Percentiles rank a stretch among this genome's conserved stretches.
Evolutionary conservation across 768 basidiomycete species (phyloP).

Genomic region (Cyathus striatus): DNA sequence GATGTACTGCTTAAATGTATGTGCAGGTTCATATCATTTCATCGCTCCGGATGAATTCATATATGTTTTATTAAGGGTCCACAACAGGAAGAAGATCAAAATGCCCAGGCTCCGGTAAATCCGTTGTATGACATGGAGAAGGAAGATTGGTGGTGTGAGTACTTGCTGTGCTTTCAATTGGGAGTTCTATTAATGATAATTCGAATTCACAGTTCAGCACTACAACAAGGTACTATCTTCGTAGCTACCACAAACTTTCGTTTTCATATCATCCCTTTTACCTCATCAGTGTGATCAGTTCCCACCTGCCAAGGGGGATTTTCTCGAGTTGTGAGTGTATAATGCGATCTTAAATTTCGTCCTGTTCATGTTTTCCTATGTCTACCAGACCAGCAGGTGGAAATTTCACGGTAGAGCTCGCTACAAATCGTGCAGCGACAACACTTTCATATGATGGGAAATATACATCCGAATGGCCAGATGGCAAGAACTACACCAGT

Average conservation of each 20-base stretch:
- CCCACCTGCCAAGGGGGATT: conserved; percentile 35
- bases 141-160: conserved; percentile 43
- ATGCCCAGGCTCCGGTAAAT: conserved; percentile 30
- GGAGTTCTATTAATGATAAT: neutral
- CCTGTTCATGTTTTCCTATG: too few relatives aligned
- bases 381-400: conserved; percentile 39
- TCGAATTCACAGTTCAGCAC: conserved; percentile 26
- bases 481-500: conserved; percentile 37
- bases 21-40: too few relatives aligned
- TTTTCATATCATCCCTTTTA: too few relatives aligned
- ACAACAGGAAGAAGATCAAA: conserved; percentile 22
- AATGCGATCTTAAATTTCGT: too few relatives aligned
- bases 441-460: conserved; percentile 34
- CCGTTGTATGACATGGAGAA: conserved; percentile 38
- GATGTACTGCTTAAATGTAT: conserved; percentile 45
- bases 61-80: conserved; percentile 19
- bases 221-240: conserved; percentile 29
- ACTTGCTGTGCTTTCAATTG: neutral
- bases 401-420: conserved; percentile 43
- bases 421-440: conserved; percentile 44
- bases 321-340: conserved; percentile 35
- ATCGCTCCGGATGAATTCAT: conserved; percentile 11
- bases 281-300: conserved; percentile 36
- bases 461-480: conserved; percentile 37
- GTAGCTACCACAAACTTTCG: too few relatives aligned